These are phyloP conservation scores for Auriscalpium orientale DNA, from an alignment of 768 basidiomycete genomes.

Conservation along the genomic window DNA sequence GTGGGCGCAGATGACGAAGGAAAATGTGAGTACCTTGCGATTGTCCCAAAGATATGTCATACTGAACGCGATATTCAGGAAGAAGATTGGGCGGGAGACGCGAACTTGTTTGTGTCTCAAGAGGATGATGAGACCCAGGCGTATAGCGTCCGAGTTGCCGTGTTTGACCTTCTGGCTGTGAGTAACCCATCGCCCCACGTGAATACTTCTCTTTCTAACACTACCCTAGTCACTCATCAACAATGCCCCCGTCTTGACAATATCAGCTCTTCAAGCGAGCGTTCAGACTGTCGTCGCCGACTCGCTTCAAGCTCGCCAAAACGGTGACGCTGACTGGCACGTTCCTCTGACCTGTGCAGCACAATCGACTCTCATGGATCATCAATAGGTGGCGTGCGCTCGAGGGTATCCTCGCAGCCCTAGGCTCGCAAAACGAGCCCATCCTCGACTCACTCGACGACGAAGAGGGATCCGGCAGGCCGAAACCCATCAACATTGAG, in stretches of 20 bases:
- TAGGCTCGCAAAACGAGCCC: slow-evolving; percentile 75
- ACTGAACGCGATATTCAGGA: slow-evolving; percentile 42
- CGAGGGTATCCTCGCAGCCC: slow-evolving; percentile 74
- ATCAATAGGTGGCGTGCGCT: slow-evolving; percentile 79
- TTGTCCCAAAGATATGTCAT: neutral
- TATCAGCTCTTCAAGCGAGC: slow-evolving; percentile 43
- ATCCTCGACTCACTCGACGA: slow-evolving; percentile 74
- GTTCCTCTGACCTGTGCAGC: slow-evolving; percentile 12
- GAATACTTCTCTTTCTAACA: too few species aligned
- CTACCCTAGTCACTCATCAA: slow-evolving; percentile 48
- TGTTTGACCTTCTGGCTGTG: slow-evolving; percentile 79
- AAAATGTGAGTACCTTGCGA: slow-evolving; percentile 54
- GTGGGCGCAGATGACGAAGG: slow-evolving; percentile 81
- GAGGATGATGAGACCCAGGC: slow-evolving; percentile 86
- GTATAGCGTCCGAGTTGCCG: slow-evolving; percentile 78
- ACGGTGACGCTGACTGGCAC: slow-evolving; percentile 59
- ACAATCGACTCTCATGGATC: slow-evolving; percentile 4
- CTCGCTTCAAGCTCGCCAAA: slow-evolving; percentile 47
- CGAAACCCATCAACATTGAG: slow-evolving; percentile 71
- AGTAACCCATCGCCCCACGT: slow-evolving; percentile 1
- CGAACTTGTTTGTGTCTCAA: slow-evolving; percentile 89
- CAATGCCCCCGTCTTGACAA: slow-evolving; percentile 42
- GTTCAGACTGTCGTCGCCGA: slow-evolving; percentile 49
- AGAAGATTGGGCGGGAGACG: slow-evolving; percentile 82
- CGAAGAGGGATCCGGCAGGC: slow-evolving; percentile 54